Evolutionary conservation across 257 asterid species (phyloP), one percentile per base, ranked within the genome.

Genomic region (Nicotiana attenuata): DNA sequence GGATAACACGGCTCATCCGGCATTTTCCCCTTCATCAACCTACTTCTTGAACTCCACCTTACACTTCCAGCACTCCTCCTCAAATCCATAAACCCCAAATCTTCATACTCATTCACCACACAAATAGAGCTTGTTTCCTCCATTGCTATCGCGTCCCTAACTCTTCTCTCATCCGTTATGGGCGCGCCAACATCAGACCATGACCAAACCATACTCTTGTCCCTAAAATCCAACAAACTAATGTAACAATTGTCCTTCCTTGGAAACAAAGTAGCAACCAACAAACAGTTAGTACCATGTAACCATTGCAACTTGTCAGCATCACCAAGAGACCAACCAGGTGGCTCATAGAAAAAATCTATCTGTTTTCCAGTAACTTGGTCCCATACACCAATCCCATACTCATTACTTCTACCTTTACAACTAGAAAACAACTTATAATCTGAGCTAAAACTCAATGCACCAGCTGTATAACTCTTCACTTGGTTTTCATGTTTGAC

Each of bases 341-440:
- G 80, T 0, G 94, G 97, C 88, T 95, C 99, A 60, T 95, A 93
- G 90, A 92, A 95, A 55, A 95, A 93, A 81, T 95, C 99, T 7
- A 87, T 86, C 83, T 93, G 98, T 75, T 93, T 87, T 1, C 99
- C 99, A 1, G 93, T 90, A 5, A 89, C 89, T 76, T 89, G 98
- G 66, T 95, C 99, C 99, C 99, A 95, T 38, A 92, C 95, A 53
- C 98, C 99, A 81, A 95, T 87, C 3, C 98, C 99, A 84, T 95
- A 91, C 83, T 95, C 99, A 80, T 93, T 92, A 53, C 93, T 90
- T 83, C 99, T 89, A 22, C 99, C 98, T 89, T 86, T 95, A 84
- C 98, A 95, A 80, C 99, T 93, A 29, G 97, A 91, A 61, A 93
- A 95, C 91, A 95, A 63, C 87, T 91, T 95, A 67, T 89, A 85